Base-by-base conservation (phyloP, 2,329 filamentous ascomycete genomes). In the Microcera coccophila region DNA sequence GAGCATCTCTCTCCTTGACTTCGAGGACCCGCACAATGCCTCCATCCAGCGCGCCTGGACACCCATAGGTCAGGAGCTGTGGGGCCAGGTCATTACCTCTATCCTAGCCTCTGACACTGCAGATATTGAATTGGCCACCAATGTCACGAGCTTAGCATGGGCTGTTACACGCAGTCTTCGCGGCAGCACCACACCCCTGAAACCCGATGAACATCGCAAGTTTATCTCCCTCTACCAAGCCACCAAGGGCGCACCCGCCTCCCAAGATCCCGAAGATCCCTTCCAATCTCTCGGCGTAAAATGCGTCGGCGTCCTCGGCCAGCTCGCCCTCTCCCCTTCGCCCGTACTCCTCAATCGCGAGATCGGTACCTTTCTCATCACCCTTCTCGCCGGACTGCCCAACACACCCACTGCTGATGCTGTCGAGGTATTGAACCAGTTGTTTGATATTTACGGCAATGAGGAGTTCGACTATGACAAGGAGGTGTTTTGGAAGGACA, bases 371-470 rank as follows among this genome's bases (percentile, higher is more conserved):
- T 85, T 85, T 60, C 67, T 86, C 37, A 49, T 85, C 40, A 78
- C 73, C 2, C 61, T 81, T 4, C 63, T 84, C 22, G 66, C 72
- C 22, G 62, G 63, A 9, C 64, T 78, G 15, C 76, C 79, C 4
- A 66, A 73, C 34, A 75, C 74, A 1, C 69, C 78, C 2, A 63
- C 72, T 2, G 81, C 79, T 2, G 78, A 84, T 35, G 70, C 71
- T 4, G 72, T 85, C 22, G 82, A 85, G 64, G 78, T 79, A 14
- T 65, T 85, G 33, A 79, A 85, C 62, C 79, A 84, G 61, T 49
- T 86, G 15, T 83, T 84, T 52, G 82, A 85, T 52, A 72, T 86
- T 7, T 86, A 85, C 62, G 76, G 73, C 19, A 78, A 85, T 57
- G 79, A 81, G 60, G 70, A 69, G 11, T 71, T 68, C 41, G 66